phyloP scores from a whole-genome alignment of 371 early-diverging fungal genomes.

The Globomyces sp. region DNA sequence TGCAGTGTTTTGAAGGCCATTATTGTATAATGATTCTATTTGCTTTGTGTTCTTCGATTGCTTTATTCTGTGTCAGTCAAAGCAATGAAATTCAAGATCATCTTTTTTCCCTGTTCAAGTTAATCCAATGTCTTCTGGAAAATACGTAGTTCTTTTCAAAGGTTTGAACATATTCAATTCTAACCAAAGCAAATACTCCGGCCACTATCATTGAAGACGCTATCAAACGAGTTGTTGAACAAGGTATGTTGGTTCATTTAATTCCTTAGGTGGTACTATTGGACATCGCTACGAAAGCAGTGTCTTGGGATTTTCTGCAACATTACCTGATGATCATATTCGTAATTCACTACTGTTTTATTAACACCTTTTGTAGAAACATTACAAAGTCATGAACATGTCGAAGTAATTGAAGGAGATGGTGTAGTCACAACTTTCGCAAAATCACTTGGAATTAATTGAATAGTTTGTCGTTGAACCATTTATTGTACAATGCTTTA shows the following conservation, averaged over 20 bases:
- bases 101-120: too few relatives aligned
- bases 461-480: not conserved
- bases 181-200: conserved; percentile 29
- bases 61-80: too few relatives aligned
- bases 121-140: not conserved
- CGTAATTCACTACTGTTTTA: not conserved
- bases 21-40: too few relatives aligned
- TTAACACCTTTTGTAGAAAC: conserved; percentile 28
- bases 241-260: not conserved
- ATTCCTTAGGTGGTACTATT: conserved; percentile 13
- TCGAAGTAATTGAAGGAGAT: not conserved
- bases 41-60: too few relatives aligned
- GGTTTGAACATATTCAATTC: too few relatives aligned
- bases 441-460: not conserved
- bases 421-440: not conserved
- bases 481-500: too few relatives aligned
- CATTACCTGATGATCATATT: not conserved
- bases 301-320: not conserved
- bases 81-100: too few relatives aligned
- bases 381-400: conserved; percentile 37
- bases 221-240: conserved; percentile 27
- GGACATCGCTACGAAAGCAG: not conserved
- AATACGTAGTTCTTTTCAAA: conserved; percentile 38
- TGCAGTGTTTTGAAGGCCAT: too few relatives aligned
- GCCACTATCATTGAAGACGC: conserved; percentile 35